Evolutionary conservation across 305 asterid genomes (phyloP).

Genomic region (Solanum hybrid): DNA sequence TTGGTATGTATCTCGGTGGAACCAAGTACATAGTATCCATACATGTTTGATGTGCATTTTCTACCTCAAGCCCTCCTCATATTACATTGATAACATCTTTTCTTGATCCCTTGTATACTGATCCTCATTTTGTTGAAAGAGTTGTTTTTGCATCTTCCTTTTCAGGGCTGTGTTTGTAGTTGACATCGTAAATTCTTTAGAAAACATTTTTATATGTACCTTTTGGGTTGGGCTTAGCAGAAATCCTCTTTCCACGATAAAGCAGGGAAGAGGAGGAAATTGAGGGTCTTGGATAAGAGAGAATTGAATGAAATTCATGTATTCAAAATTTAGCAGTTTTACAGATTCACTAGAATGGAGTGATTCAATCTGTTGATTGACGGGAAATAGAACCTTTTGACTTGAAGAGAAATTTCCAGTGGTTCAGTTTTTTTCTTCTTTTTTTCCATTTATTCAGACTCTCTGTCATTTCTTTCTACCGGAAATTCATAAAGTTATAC

Average conservation of each 20-base stretch:
- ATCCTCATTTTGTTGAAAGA: background rate
- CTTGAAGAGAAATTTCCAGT: background rate
- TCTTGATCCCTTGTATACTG: background rate
- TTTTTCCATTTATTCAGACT: background rate
- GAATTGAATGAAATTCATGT: background rate
- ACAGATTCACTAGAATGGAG: background rate
- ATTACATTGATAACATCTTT: background rate
- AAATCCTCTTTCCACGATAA: background rate
- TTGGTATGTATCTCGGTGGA: background rate
- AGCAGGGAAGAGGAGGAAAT: background rate
- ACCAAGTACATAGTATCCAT: background rate
- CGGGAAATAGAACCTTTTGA: background rate
- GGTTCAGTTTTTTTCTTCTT: background rate
- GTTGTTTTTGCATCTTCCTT: background rate
- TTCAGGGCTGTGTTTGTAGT: background rate
- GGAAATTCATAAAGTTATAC: background rate
- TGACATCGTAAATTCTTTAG: background rate
- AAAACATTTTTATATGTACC: background rate
- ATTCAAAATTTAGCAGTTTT: background rate
- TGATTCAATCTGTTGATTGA: background rate
- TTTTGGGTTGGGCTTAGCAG: background rate
- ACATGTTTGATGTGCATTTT: background rate
- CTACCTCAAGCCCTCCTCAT: background rate
- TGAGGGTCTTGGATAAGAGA: background rate
- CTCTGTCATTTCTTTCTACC: background rate